These are phyloP conservation scores for Senna tora DNA, from an alignment of 306 rosid species.

Conservation along the genomic window DNA sequence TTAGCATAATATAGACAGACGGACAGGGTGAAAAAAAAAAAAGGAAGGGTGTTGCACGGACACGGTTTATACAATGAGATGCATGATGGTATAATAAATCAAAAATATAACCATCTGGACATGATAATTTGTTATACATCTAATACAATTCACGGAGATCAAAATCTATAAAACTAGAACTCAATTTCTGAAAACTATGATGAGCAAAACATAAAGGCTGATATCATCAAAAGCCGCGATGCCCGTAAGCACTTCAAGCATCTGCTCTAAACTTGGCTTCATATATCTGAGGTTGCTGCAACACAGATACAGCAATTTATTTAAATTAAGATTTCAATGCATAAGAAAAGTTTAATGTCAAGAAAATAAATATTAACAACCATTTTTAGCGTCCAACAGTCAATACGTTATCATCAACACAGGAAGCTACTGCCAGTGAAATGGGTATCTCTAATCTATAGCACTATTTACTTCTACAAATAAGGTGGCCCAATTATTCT, in stretches of 20 bases:
- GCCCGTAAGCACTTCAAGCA: conserved; percentile 45
- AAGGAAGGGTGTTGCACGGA: background rate
- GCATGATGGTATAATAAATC: conserved; percentile 18
- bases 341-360: background rate
- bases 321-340: background rate
- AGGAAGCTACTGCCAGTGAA: background rate
- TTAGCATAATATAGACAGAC: background rate
- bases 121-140: conserved; percentile 40
- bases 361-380: background rate
- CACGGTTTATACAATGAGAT: conserved; percentile 27
- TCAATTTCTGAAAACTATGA: conserved; percentile 28
- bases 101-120: conserved; percentile 1
- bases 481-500: background rate
- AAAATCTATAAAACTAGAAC: conserved; percentile 40
- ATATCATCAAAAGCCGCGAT: background rate
- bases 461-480: background rate
- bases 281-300: conserved; percentile 81
- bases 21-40: background rate
- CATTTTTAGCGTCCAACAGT: background rate
- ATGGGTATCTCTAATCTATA: background rate
- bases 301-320: conserved; percentile 28
- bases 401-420: background rate
- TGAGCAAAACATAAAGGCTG: conserved; percentile 32
- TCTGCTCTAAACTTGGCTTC: conserved; percentile 77
- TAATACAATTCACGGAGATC: conserved; percentile 41